A percentile compares a stretch with the other conserved stretches of the same genome.
These are phyloP conservation scores for Hortiboletus campestris DNA, from an alignment of 768 basidiomycete species.

Conservation along the genomic window DNA sequence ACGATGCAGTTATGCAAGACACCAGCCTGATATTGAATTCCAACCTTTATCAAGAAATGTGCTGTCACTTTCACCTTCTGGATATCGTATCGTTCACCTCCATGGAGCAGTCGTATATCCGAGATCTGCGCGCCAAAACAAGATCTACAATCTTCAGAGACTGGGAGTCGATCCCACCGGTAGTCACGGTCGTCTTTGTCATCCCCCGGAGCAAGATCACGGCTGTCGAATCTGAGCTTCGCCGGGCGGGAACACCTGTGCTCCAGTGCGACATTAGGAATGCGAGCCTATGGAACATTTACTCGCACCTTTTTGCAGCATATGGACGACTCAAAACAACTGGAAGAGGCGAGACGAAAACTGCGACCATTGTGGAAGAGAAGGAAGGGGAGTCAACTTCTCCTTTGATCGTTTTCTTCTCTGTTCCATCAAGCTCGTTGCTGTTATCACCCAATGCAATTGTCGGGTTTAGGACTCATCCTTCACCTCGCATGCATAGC, in stretches of 20 bases:
- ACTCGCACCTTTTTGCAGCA: constrained; percentile 18
- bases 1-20: constrained; percentile 14
- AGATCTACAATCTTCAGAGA: constrained; percentile 27
- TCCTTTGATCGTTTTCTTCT: constrained; percentile 27
- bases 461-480: constrained; percentile 21
- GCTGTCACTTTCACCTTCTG: constrained; percentile 40
- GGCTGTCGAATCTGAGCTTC: constrained; percentile 23
- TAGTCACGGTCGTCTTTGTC: constrained; percentile 32
- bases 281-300: constrained; percentile 13
- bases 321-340: constrained; percentile 20
- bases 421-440: constrained; percentile 16
- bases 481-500: constrained; percentile 9
- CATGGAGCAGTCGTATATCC: constrained; percentile 15
- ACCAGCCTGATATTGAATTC: constrained; percentile 21
- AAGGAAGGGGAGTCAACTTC: constrained; percentile 13
- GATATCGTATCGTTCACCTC: constrained; percentile 35
- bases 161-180: constrained; percentile 29
- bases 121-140: constrained; percentile 2
- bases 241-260: constrained; percentile 20
- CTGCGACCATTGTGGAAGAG: constrained; percentile 20
- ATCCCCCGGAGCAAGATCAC: constrained; percentile 30
- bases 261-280: constrained; percentile 26
- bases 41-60: constrained; percentile 47
- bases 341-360: constrained; percentile 18
- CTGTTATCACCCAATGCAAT: constrained; percentile 9